A percentile compares a stretch with the other conserved stretches of the same genome.
Conservation (phyloP, 2,329 filamentous ascomycete species). For the Endoconidiophora laricicola region DNA sequence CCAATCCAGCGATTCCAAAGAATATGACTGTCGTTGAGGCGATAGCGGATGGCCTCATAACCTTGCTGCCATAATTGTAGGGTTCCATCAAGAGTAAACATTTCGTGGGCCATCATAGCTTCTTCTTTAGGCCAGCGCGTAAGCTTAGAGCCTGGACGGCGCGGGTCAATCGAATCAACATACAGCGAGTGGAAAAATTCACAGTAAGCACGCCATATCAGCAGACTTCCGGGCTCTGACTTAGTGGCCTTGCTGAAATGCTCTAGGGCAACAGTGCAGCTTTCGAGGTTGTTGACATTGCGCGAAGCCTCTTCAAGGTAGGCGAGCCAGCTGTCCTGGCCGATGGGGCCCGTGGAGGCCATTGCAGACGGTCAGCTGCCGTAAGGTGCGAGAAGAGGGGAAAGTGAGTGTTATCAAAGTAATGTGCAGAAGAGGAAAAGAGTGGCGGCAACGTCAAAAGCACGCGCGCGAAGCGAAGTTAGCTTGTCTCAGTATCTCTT, state of each 20-base stretch:
- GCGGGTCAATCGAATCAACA: slow-evolving; percentile 20
- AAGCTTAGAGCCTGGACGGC: slow-evolving; percentile 6
- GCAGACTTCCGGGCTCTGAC: slow-evolving; percentile 57
- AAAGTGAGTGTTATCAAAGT: too few relatives aligned
- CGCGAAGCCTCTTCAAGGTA: slow-evolving; percentile 57
- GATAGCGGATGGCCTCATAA: slow-evolving; percentile 54
- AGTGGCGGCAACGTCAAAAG: too few relatives aligned
- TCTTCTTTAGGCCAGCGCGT: slow-evolving; percentile 46
- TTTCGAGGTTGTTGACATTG: slow-evolving; percentile 44
- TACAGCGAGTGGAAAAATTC: slow-evolving; percentile 60
- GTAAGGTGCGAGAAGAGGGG: too few relatives aligned
- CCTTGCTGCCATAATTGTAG: slow-evolving; percentile 56
- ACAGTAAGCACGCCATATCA: slow-evolving; percentile 62
- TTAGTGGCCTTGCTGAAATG: slow-evolving; percentile 51
- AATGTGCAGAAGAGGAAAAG: too few relatives aligned
- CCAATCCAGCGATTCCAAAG: slow-evolving; percentile 69
- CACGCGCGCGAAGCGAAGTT: too few relatives aligned
- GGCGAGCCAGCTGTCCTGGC: slow-evolving; percentile 62
- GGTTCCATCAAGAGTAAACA: slow-evolving; percentile 53
- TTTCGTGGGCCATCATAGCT: slow-evolving; percentile 47
- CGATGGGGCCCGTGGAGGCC: slow-evolving; percentile 40
- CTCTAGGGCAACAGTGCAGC: slow-evolving; percentile 53
- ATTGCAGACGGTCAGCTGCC: neutral
- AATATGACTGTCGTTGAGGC: slow-evolving; percentile 58
- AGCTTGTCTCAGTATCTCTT: too few relatives aligned